These are phyloP conservation scores for Malassezia japonica DNA, from an alignment of 1,284 basidiomycete genomes.

Conservation along the genomic window DNA sequence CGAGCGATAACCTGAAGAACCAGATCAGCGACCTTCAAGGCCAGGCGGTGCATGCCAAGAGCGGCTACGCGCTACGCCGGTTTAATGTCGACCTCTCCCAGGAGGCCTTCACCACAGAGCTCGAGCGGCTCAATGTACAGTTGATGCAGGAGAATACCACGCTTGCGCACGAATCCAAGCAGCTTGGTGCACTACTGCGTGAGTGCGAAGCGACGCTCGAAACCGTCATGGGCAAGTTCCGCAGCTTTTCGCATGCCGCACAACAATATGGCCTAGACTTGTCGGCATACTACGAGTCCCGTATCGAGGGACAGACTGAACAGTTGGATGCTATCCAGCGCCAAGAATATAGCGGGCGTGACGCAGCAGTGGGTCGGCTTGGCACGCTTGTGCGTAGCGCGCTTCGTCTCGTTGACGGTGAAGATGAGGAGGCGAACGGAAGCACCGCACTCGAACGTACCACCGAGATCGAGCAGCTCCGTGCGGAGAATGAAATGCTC, in stretches of 20 bases:
- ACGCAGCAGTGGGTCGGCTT: conserved; percentile 20
- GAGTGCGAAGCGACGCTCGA: conserved; percentile 93
- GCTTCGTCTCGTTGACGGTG: conserved; percentile 20
- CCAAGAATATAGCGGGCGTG: background rate
- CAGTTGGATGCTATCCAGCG: conserved; percentile 3
- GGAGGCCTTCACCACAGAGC: conserved; percentile 85
- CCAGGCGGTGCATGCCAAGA: conserved; percentile 66
- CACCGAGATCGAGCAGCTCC: conserved; percentile 37
- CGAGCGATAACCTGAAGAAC: conserved; percentile 62
- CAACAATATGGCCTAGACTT: conserved; percentile 82
- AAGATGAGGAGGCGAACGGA: conserved; percentile 25
- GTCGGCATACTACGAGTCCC: conserved; percentile 73
- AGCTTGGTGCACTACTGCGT: conserved; percentile 73
- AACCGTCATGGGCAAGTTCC: conserved; percentile 90
- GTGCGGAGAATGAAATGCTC: conserved; percentile 40
- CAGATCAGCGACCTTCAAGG: conserved; percentile 50
- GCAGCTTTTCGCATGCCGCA: conserved; percentile 80
- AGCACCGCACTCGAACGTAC: conserved; percentile 20
- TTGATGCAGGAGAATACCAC: conserved; percentile 88
- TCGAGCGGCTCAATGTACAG: conserved; percentile 79
- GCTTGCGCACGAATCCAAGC: conserved; percentile 84
- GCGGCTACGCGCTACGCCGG: conserved; percentile 71
- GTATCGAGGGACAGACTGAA: conserved; percentile 6
- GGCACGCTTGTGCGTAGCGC: conserved; percentile 33
- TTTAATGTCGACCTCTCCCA: conserved; percentile 89